phyloP scores from a whole-genome alignment of 1,139 yeast species.

The Diutina neorugosa region DNA sequence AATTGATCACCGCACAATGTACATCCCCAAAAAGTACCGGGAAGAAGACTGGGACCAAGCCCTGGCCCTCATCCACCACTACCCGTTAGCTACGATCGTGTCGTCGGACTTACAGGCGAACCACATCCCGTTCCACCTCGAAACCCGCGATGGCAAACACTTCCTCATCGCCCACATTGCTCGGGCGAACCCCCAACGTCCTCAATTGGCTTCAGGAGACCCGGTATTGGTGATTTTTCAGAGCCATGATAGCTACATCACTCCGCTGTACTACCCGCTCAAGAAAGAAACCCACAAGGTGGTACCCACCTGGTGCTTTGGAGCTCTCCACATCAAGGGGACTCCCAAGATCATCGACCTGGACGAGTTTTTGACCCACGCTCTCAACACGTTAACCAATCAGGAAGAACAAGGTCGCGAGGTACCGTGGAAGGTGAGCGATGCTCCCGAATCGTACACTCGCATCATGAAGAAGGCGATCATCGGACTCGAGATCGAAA shows the following conservation, averaged over 20 bases:
- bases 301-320: slow-evolving; percentile 69
- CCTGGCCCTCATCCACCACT: slow-evolving; percentile 28
- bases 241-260: slow-evolving; percentile 40
- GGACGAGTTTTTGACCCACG: slow-evolving; percentile 33
- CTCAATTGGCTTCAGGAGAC: slow-evolving; percentile 27
- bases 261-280: slow-evolving; percentile 43
- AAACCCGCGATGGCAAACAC: slow-evolving; percentile 24
- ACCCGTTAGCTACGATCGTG: slow-evolving; percentile 43
- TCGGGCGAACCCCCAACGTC: slow-evolving; percentile 39
- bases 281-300: slow-evolving; percentile 48
- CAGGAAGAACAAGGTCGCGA: slow-evolving; percentile 35
- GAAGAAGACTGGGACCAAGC: slow-evolving; percentile 28
- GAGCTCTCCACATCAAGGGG: slow-evolving; percentile 49
- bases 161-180: slow-evolving; percentile 48
- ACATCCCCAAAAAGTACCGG: slow-evolving; percentile 11
- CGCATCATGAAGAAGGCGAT: slow-evolving; percentile 39
- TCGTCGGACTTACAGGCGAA: slow-evolving; percentile 33
- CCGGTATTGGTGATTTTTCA: slow-evolving; percentile 44
- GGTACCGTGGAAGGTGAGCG: slow-evolving; percentile 42
- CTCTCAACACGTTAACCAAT: slow-evolving; percentile 33
- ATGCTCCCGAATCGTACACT: slow-evolving; percentile 44
- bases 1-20: slow-evolving; percentile 6
- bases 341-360: slow-evolving; percentile 36
- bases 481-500: slow-evolving; percentile 45
- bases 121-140: slow-evolving; percentile 45